These are phyloP conservation scores for Bimuria novae-zelandiae DNA, from an alignment of 2,329 filamentous ascomycete genomes.

Conservation along the genomic window DNA sequence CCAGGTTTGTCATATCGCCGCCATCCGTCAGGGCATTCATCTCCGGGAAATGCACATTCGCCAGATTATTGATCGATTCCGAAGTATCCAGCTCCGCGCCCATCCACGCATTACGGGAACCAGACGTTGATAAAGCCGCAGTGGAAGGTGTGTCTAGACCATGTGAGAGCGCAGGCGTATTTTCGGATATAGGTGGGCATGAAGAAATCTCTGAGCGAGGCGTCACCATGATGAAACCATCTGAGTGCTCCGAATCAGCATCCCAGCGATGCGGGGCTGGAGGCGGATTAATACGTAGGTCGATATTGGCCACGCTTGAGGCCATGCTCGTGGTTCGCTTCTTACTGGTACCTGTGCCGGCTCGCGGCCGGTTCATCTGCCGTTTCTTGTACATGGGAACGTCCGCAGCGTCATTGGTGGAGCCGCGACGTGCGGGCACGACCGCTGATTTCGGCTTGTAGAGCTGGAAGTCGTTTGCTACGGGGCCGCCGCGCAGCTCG, in stretches of 20 bases:
- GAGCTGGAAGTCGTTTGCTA: constrained; percentile 20
- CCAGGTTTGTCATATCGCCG: constrained; percentile 31
- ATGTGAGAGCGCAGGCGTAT: constrained; percentile 17
- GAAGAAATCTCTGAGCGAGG: constrained; percentile 30
- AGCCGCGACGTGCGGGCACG: constrained; percentile 37
- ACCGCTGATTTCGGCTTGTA: constrained; percentile 34
- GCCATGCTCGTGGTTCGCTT: constrained; percentile 28
- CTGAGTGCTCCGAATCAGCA: constrained; percentile 18
- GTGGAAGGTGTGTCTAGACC: constrained; percentile 16
- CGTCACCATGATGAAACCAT: constrained; percentile 38
- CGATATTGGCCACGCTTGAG: constrained; percentile 14
- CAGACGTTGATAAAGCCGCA: constrained; percentile 13
- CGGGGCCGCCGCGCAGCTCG: constrained; percentile 46
- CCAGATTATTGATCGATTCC: constrained; percentile 29
- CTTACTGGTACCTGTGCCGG: constrained; percentile 21
- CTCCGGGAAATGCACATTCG: constrained; percentile 41
- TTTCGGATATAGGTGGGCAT: constrained; percentile 27
- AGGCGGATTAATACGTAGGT: constrained; percentile 27
- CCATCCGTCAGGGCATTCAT: constrained; percentile 22
- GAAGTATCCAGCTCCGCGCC: constrained; percentile 29
- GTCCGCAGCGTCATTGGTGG: constrained; percentile 25
- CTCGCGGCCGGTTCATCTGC: constrained; percentile 31
- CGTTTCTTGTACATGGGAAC: constrained; percentile 36
- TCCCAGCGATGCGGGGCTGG: constrained; percentile 21
- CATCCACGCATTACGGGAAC: constrained; percentile 31